These are phyloP conservation scores for Pythium utonaiense DNA, from an alignment of 352 stramenopile genomes.

Conservation along the genomic window DNA sequence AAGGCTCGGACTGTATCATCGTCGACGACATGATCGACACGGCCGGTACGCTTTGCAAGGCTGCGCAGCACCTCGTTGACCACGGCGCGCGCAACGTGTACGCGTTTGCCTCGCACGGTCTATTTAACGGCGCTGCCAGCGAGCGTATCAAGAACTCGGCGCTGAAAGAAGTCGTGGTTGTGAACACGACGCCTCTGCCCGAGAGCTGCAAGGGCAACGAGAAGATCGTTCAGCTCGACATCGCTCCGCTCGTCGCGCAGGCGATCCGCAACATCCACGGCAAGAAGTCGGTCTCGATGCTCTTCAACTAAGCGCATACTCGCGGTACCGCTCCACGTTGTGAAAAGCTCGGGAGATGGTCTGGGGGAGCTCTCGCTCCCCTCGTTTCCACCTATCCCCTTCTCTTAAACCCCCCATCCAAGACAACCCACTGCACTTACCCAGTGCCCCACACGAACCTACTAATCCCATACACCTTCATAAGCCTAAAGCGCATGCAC, in stretches of 20 bases:
- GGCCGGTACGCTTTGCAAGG: slow-evolving; percentile 98
- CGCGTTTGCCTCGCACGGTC: slow-evolving; percentile 98
- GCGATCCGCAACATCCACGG: slow-evolving; percentile 99
- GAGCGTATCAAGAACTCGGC: slow-evolving; percentile 88
- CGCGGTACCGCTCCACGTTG: no score
- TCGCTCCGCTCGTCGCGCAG: slow-evolving; percentile 96
- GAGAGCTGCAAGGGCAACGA: slow-evolving; percentile 92
- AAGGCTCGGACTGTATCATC: slow-evolving; percentile 99
- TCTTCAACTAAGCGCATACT: slow-evolving; percentile 95
- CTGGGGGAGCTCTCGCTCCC: not conserved
- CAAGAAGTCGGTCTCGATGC: slow-evolving; percentile 99
- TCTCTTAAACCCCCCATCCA: not conserved
- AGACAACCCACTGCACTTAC: not conserved
- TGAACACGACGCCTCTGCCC: slow-evolving; percentile 86
- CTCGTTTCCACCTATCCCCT: not conserved
- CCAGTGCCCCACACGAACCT: not conserved
- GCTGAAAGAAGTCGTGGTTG: slow-evolving; percentile 90
- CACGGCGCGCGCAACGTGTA: slow-evolving; percentile 98
- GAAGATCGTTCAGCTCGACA: slow-evolving; percentile 98
- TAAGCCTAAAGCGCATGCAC: no score
- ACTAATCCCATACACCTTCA: slow-evolving; percentile 19
- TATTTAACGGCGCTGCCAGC: slow-evolving; percentile 93
- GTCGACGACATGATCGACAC: slow-evolving; percentile 99
- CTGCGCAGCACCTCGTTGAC: slow-evolving; percentile 94
- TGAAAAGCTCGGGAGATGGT: not conserved